These are phyloP conservation scores for Kurtzmaniella quercitrusa DNA, from an alignment of 1,139 yeast species.

Conservation along the genomic window DNA sequence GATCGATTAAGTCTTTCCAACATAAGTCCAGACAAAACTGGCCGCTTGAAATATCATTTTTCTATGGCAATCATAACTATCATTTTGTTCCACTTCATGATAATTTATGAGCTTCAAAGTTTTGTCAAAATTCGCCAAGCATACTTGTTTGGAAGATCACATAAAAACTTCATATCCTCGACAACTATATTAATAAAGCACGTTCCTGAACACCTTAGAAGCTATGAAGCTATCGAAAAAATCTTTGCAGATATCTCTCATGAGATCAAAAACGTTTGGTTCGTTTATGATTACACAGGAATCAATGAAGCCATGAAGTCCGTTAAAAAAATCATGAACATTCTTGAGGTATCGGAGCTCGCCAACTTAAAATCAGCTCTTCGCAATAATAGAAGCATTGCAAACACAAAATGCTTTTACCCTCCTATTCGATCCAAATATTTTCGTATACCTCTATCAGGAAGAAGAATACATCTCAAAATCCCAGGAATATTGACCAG, in stretches of 20 bases:
- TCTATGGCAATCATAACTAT: conserved; percentile 49
- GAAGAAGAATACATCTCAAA: conserved; percentile 19
- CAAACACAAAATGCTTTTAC: conserved; percentile 20
- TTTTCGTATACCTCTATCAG: conserved; percentile 22
- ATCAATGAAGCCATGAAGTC: conserved; percentile 26
- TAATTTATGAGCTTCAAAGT: conserved; percentile 47
- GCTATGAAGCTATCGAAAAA: conserved; percentile 14
- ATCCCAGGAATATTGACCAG: conserved; percentile 31
- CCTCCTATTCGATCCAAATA: conserved; percentile 29
- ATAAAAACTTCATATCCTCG: conserved; percentile 23
- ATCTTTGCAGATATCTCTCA: conserved; percentile 38
- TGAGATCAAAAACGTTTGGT: conserved; percentile 48
- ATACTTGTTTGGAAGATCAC: conserved; percentile 25
- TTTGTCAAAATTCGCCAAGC: conserved; percentile 43
- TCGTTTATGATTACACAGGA: conserved; percentile 40
- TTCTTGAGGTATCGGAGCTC: conserved; percentile 37
- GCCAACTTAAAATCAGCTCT: conserved; percentile 14
- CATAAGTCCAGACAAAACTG: conserved; percentile 45
- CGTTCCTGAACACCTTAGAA: conserved; percentile 36
- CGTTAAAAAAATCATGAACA: conserved; percentile 28
- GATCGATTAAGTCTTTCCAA: conserved; percentile 62
- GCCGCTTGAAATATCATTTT: conserved; percentile 51
- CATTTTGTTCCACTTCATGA: conserved; percentile 48
- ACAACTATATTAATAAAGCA: conserved; percentile 47
- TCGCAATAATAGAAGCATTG: neutral